Conservation (phyloP, 164 flowering plant genomes). For the Buxus sempervirens region DNA sequence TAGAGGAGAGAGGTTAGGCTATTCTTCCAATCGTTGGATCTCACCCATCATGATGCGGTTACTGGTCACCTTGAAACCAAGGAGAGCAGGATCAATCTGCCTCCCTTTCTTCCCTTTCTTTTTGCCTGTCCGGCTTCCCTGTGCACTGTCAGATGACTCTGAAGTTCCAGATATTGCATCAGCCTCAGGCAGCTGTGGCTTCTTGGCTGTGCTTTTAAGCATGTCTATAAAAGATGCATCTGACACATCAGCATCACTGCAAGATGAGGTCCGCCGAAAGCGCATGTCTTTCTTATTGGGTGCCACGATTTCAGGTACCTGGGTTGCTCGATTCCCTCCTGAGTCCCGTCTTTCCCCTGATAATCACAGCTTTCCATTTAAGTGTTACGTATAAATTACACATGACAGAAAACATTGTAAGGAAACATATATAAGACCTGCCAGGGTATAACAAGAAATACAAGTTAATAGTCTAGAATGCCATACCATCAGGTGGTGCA, state of each 20-base stretch:
- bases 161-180: conserved; percentile 22
- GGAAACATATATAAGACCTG: no score
- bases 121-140: conserved; percentile 45
- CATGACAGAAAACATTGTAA: no score
- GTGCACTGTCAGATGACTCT: conserved; percentile 39
- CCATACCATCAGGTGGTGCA: conserved; percentile 45
- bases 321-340: conserved; percentile 26
- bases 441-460: not conserved
- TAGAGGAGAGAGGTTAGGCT: not conserved
- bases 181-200: conserved; percentile 30
- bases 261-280: conserved; percentile 47
- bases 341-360: conserved; percentile 34
- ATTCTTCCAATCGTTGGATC: conserved; percentile 67
- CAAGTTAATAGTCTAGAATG: not conserved
- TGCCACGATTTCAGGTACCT: conserved; percentile 28
- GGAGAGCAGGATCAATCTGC: conserved; percentile 76
- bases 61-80: conserved; percentile 82
- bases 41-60: conserved; percentile 90
- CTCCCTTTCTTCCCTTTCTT: conserved; percentile 86
- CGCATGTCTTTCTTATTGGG: conserved; percentile 47
- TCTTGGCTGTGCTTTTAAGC: conserved; percentile 59
- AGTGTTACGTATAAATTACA: not conserved
- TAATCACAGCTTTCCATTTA: conserved; percentile 4
- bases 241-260: conserved; percentile 53
- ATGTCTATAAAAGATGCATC: conserved; percentile 77